phyloP scores from a whole-genome alignment of 2,329 filamentous ascomycete genomes.

The Fusarium phyllophilum region DNA sequence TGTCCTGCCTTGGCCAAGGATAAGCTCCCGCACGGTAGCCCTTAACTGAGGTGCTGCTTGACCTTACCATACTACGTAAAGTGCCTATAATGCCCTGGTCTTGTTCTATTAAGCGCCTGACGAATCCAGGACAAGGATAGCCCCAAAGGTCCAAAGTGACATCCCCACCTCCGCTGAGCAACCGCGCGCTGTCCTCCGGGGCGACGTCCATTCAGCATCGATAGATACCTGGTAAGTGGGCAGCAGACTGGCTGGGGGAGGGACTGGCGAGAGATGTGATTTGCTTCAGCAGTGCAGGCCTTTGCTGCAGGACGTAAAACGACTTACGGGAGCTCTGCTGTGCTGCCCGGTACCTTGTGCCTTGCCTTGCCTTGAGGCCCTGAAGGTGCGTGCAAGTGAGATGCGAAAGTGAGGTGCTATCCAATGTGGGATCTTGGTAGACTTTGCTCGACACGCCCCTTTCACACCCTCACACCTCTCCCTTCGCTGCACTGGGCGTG shows the following conservation, averaged over 20 bases:
- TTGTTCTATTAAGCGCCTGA: constrained; percentile 38
- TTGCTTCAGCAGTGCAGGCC: constrained; percentile 28
- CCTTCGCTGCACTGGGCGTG: constrained; percentile 11
- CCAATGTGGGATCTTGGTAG: constrained; percentile 6
- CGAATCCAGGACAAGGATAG: constrained; percentile 30
- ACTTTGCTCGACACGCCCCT: constrained; percentile 6
- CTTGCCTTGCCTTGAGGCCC: constrained; percentile 33
- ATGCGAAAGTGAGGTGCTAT: neutral
- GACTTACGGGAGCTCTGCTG: constrained; percentile 4
- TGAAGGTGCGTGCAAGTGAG: constrained; percentile 16
- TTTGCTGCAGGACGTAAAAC: constrained; percentile 18
- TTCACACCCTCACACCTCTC: constrained; percentile 1
- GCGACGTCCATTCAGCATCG: constrained; percentile 41
- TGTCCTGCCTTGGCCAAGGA: constrained; percentile 4
- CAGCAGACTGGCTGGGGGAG: constrained; percentile 32
- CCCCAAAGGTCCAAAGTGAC: constrained; percentile 33
- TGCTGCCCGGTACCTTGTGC: constrained; percentile 26
- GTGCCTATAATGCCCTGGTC: constrained; percentile 9
- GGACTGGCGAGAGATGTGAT: constrained; percentile 40
- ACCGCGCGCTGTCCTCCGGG: constrained; percentile 37
- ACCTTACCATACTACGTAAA: neutral
- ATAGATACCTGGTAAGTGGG: constrained; percentile 33
- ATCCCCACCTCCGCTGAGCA: constrained; percentile 45
- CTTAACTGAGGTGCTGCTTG: constrained; percentile 3
- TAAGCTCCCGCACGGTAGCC: constrained; percentile 8